Evolutionary conservation across 352 stramenopile species (phyloP), one percentile per base, ranked within the genome.

Genomic region (Phytophthora crassamura): DNA sequence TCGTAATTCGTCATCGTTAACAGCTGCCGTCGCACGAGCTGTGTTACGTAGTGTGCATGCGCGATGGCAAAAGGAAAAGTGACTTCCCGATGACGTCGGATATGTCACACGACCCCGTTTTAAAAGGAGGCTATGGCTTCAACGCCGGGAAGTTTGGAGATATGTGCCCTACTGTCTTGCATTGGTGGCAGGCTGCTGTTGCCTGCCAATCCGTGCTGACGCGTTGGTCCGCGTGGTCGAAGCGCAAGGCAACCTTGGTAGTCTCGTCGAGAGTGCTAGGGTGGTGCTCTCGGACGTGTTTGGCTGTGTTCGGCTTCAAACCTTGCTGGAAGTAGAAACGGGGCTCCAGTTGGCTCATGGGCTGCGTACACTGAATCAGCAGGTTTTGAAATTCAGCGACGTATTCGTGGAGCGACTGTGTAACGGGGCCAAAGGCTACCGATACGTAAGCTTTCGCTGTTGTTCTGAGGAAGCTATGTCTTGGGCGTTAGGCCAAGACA

Each of bases 321-420:
- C 51, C 39, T 36, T 60, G 40, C n/a, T 60, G 52, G 10, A 60
- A 60, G 18, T 45, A 60, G 30, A 59, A 60, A 14, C 52, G 39
- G 3, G 51, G 16, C 3, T 51, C 52, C 2, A 60, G 52, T 39
- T 33, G 41, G n/a, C n/a, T n/a, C n/a, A n/a, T n/a, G n/a, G n/a
- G n/a, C 33, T 45, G 5, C 18, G 16, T 49, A 20, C 53, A 47
- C 22, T 53, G 42, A 16, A 53, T 52, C 0, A 53, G 10, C 18
- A 61, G 7, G 20, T 52, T 30, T 15, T 61, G 42, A 11, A 52
- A 61, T 14, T 41, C 53, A 18, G 39, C 41, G n/a, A 61, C 28
- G 15, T 61, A 61, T 20, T 61, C 53, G n/a, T 51, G 41, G 3
- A 45, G 32, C 9, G 43, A 46, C 12, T 61, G 41, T n/a, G n/a